Conservation (phyloP, 192 early-diverging fungal species). For the Piromyces finnis region DNA sequence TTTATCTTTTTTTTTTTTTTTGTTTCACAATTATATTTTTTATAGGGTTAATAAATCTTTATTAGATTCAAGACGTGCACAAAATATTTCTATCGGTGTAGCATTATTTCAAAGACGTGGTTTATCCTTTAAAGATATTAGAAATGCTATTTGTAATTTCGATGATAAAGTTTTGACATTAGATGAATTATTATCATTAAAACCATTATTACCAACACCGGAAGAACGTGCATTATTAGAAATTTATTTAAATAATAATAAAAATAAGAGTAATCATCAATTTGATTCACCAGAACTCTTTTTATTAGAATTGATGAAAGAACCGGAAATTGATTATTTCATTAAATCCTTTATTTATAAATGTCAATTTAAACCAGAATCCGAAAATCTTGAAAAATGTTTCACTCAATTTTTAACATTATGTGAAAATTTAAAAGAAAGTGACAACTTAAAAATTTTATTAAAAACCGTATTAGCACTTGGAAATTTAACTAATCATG, state of each 20-base stretch:
- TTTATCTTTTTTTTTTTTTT: neutral
- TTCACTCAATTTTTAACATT: conserved; percentile 8
- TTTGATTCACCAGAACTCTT: conserved; percentile 33
- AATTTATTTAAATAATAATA: conserved; percentile 1
- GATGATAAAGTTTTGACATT: conserved; percentile 9
- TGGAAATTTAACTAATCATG: conserved; percentile 29
- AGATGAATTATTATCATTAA: conserved; percentile 22
- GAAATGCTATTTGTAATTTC: conserved; percentile 9
- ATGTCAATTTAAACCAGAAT: conserved; percentile 11
- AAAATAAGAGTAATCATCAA: conserved; percentile 10
- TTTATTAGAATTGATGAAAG: conserved; percentile 18
- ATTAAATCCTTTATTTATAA: conserved; percentile 14
- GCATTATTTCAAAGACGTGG: conserved; percentile 21
- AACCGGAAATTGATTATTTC: conserved; percentile 13
- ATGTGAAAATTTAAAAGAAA: conserved; percentile 12
- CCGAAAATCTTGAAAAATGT: conserved; percentile 8
- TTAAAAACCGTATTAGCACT: conserved; percentile 20
- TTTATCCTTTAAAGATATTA: conserved; percentile 9
- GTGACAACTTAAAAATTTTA: conserved; percentile 20
- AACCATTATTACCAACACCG: conserved; percentile 22
- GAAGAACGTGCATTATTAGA: conserved; percentile 13
- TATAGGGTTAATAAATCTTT: conserved; percentile 2
- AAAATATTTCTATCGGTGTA: conserved; percentile 32
- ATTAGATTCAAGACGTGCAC: conserved; percentile 27
- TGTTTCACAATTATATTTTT: neutral